Percentiles rank a stretch among this genome's conserved stretches.
phyloP scores from a whole-genome alignment of 1,284 basidiomycete genomes.

The Singerocomus inundabilis region DNA sequence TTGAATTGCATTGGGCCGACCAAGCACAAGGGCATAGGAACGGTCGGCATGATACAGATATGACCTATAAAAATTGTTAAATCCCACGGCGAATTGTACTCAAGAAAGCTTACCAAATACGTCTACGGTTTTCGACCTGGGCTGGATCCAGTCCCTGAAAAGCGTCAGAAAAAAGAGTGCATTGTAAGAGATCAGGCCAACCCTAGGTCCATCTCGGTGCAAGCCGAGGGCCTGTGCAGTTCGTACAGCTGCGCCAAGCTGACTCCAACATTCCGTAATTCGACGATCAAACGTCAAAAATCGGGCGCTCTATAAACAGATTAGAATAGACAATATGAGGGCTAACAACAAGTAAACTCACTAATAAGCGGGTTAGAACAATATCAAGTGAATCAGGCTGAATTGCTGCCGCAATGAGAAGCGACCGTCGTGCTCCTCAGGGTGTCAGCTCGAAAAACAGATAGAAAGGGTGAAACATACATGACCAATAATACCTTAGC shows the following conservation, averaged over 20 bases:
- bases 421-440: conserved; percentile 70
- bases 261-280: conserved; percentile 94
- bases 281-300: conserved; percentile 88
- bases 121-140: conserved; percentile 85
- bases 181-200: conserved; percentile 36
- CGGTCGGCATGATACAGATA: conserved; percentile 93
- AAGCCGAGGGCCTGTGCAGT: conserved; percentile 94
- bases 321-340: conserved; percentile 11
- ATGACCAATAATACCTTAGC: conserved; percentile 90
- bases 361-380: conserved; percentile 83
- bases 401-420: conserved; percentile 86
- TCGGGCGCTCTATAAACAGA: conserved; percentile 67
- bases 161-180: conserved; percentile 9
- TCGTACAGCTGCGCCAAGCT: conserved; percentile 87
- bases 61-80: conserved; percentile 51
- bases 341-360: conserved; percentile 37
- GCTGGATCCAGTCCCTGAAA: conserved; percentile 73
- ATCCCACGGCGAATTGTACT: background rate
- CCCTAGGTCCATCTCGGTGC: conserved; percentile 89
- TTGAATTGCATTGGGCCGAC: conserved; percentile 86
- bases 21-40: conserved; percentile 88
- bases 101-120: conserved; percentile 70
- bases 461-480: conserved; percentile 47
- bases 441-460: conserved; percentile 14
- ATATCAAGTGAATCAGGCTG: conserved; percentile 89